A percentile compares a stretch with the other conserved stretches of the same genome.
phyloP scores from a whole-genome alignment of 345 rosid species.

The Salix arbutifolia region DNA sequence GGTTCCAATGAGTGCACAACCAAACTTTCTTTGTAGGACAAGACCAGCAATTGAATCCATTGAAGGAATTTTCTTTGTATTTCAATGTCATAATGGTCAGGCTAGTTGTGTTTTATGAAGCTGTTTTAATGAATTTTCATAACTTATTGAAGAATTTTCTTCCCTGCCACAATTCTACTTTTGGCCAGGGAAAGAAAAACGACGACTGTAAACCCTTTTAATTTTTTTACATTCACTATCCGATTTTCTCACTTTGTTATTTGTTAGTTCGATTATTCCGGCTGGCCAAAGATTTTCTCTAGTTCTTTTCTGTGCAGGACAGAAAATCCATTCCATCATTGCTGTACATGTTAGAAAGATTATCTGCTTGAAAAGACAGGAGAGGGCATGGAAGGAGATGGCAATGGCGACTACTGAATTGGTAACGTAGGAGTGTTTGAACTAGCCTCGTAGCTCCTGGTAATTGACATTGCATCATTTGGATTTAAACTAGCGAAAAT shows the following conservation, averaged over 20 bases:
- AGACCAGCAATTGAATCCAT: constrained; percentile 5
- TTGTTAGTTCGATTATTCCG: background rate
- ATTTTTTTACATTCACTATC: background rate
- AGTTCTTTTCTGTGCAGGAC: background rate
- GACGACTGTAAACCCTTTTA: background rate
- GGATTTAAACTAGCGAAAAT: background rate
- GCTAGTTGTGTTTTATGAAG: background rate
- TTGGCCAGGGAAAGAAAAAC: background rate
- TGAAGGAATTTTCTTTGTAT: background rate
- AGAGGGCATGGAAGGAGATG: background rate
- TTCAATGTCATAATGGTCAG: background rate
- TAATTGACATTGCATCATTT: constrained; percentile 26
- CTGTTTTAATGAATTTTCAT: background rate
- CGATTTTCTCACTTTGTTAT: background rate
- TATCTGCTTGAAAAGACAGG: background rate
- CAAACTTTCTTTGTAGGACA: constrained; percentile 15
- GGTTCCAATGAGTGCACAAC: constrained; percentile 37
- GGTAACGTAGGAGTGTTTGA: background rate
- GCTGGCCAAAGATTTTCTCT: background rate
- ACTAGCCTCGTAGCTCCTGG: background rate
- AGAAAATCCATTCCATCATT: background rate
- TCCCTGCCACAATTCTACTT: background rate
- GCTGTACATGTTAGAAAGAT: background rate
- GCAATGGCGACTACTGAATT: background rate
- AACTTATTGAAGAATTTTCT: background rate